phyloP scores from a whole-genome alignment of 805 yeast species.

The Candida pseudofarinosa region DNA sequence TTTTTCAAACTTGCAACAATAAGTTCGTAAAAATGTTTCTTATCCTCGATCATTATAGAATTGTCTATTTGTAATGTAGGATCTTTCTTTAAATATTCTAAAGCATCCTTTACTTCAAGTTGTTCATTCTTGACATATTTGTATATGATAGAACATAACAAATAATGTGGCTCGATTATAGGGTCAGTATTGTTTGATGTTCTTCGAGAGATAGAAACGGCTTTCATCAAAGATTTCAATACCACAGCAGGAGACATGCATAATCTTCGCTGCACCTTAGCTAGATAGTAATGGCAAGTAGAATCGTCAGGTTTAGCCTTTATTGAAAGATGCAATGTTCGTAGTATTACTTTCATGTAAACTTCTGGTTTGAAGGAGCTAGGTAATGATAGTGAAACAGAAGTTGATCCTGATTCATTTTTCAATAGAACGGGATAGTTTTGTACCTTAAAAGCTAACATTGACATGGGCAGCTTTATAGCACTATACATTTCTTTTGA shows the following conservation, averaged over 20 bases:
- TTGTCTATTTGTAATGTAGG: conserved; percentile 14
- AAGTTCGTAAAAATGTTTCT: conserved; percentile 30
- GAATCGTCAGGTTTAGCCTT: conserved; percentile 49
- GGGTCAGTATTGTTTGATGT: conserved; percentile 46
- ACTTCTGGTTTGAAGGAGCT: conserved; percentile 18
- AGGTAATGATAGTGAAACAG: conserved; percentile 18
- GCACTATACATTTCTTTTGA: conserved; percentile 60
- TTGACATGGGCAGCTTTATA: conserved; percentile 60
- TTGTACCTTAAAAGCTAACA: conserved; percentile 49
- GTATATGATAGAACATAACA: conserved; percentile 51
- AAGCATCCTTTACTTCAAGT: conserved; percentile 35
- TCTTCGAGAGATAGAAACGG: conserved; percentile 41
- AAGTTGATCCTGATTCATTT: conserved; percentile 19
- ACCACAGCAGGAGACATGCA: conserved; percentile 26
- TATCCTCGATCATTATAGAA: conserved; percentile 4
- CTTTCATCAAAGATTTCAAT: conserved; percentile 37
- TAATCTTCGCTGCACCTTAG: conserved; percentile 57
- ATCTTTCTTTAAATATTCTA: conserved; percentile 37
- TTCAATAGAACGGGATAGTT: conserved; percentile 32
- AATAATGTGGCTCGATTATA: conserved; percentile 76
- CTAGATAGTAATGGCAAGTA: conserved; percentile 54
- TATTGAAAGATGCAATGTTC: conserved; percentile 46
- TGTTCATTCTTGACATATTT: conserved; percentile 46
- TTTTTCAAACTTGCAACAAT: conserved; percentile 46
- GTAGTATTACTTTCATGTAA: conserved; percentile 37